Evolutionary conservation across 2,329 filamentous ascomycete species (phyloP).

Genomic region (Trichoderma pleuroti): DNA sequence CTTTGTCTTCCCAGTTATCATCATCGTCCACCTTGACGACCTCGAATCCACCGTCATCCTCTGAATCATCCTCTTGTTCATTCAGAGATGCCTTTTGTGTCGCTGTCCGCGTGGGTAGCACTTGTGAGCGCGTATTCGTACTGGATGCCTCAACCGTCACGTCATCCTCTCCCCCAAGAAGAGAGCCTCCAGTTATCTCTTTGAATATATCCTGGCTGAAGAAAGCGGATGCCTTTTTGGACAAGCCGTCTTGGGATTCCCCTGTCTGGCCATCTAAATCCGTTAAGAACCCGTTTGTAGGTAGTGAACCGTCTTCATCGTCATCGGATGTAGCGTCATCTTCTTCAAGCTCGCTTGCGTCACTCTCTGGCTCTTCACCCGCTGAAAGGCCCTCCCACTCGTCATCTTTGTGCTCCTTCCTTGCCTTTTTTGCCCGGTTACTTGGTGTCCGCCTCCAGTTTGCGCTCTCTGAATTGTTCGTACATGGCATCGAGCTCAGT

Average conservation of each 20-base stretch:
- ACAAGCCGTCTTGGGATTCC: constrained; percentile 54
- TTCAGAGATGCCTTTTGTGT: neutral
- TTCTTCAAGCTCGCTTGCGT: constrained; percentile 56
- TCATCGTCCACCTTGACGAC: constrained; percentile 55
- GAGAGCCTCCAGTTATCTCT: constrained; percentile 62
- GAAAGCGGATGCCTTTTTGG: constrained; percentile 80
- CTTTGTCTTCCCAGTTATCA: constrained; percentile 63
- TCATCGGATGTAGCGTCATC: constrained; percentile 40
- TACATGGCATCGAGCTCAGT: constrained; percentile 85
- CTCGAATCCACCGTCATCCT: constrained; percentile 46
- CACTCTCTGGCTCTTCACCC: constrained; percentile 54
- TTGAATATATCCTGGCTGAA: constrained; percentile 96
- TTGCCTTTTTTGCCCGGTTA: constrained; percentile 85
- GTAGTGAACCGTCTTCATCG: constrained; percentile 20
- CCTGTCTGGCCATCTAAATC: constrained; percentile 40
- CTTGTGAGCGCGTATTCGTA: neutral
- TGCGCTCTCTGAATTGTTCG: constrained; percentile 75
- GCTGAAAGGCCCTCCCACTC: constrained; percentile 90
- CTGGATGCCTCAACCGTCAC: constrained; percentile 26
- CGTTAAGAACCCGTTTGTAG: constrained; percentile 32
- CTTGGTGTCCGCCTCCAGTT: constrained; percentile 78
- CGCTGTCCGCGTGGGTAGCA: neutral
- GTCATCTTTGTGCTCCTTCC: constrained; percentile 75
- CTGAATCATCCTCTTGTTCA: neutral
- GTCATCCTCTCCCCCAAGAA: constrained; percentile 47